Conservation (phyloP, 306 rosid species). For the Ceratonia siliqua region DNA sequence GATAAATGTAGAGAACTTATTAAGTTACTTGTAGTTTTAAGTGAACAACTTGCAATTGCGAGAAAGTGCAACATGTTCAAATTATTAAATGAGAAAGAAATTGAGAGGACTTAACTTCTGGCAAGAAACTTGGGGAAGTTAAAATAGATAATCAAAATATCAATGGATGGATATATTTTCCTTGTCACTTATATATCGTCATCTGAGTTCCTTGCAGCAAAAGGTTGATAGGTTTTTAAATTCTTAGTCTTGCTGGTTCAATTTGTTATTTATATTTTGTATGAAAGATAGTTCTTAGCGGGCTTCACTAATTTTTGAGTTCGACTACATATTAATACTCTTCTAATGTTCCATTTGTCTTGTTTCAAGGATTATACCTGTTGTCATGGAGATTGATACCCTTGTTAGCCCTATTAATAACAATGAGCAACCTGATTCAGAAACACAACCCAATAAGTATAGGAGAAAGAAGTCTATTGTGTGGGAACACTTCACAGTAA, state of each 20-base stretch:
- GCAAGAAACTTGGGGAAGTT: not conserved
- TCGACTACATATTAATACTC: constrained; percentile 3
- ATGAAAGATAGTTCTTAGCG: not conserved
- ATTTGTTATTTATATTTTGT: not conserved
- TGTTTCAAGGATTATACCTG: constrained; percentile 36
- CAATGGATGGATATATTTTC: not conserved
- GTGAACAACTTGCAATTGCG: too few relatives aligned
- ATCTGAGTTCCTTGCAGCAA: not conserved
- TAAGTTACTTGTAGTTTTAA: too few relatives aligned
- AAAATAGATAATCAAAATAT: not conserved
- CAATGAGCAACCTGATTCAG: constrained; percentile 41
- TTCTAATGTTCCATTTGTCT: constrained; percentile 14
- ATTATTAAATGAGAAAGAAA: too few relatives aligned
- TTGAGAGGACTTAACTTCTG: too few relatives aligned
- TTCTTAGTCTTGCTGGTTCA: not conserved
- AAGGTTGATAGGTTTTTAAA: not conserved
- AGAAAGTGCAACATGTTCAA: too few relatives aligned
- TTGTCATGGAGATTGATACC: constrained; percentile 46
- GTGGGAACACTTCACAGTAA: constrained; percentile 84
- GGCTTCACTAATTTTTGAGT: not conserved
- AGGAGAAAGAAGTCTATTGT: constrained; percentile 81
- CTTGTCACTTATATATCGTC: not conserved
- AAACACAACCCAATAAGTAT: constrained; percentile 49
- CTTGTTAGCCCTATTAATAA: constrained; percentile 29
- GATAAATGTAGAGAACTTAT: not conserved